Conservation (phyloP, 768 basidiomycete species). For the Russula emetica region DNA sequence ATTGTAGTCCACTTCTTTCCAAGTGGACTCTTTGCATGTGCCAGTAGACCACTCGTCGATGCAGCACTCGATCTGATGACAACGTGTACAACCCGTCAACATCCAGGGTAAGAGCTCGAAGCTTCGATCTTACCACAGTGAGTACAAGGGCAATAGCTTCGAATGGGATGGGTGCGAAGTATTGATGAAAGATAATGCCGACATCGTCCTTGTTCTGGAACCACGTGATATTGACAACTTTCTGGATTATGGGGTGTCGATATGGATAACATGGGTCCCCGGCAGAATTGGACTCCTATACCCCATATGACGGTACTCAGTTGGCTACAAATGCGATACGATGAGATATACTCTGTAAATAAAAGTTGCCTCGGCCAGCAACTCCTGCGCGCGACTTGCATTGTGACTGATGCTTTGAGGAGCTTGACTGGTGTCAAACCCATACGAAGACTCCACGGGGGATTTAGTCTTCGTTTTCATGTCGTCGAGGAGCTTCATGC, state of each 20-base stretch:
- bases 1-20: slow-evolving; percentile 2
- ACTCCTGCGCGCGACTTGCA: background rate
- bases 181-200: slow-evolving; percentile 4
- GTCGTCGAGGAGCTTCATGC: background rate
- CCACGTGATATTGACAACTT: slow-evolving; percentile 17
- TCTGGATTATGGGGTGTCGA: slow-evolving; percentile 15
- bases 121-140: slow-evolving; percentile 11
- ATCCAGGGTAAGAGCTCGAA: background rate
- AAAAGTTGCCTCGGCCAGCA: slow-evolving; percentile 6
- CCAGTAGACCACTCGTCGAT: slow-evolving; percentile 17
- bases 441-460: background rate
- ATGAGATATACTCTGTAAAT: slow-evolving; percentile 9
- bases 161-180: slow-evolving; percentile 10
- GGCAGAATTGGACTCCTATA: background rate
- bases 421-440: slow-evolving; percentile 12
- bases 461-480: background rate
- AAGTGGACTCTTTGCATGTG: background rate
- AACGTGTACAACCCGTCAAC: background rate
- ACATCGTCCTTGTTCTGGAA: background rate
- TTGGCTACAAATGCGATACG: background rate
- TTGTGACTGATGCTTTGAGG: slow-evolving; percentile 4
- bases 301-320: background rate
- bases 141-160: slow-evolving; percentile 5
- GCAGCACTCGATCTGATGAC: slow-evolving; percentile 17
- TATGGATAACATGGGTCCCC: background rate